These are phyloP conservation scores for Serendipita sp. DNA, from an alignment of 768 basidiomycete species.

Conservation along the genomic window DNA sequence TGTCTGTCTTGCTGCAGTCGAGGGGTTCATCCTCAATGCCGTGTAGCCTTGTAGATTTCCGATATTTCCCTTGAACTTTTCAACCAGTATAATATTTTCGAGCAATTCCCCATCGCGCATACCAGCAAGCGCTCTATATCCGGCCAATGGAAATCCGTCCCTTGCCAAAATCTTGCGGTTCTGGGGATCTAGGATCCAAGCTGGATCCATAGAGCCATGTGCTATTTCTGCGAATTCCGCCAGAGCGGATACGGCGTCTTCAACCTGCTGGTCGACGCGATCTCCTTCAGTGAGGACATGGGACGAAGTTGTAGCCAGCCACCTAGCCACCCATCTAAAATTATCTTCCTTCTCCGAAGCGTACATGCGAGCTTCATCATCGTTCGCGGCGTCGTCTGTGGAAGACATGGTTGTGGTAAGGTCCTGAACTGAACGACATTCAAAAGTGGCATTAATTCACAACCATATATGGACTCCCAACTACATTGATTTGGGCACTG, in stretches of 20 bases:
- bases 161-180: conserved; percentile 18
- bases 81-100: conserved; percentile 21
- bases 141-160: conserved; percentile 34
- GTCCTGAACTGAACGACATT: too few species aligned
- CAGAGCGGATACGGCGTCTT: conserved; percentile 23
- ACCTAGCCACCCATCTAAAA: conserved; percentile 37
- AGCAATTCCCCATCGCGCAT: conserved; percentile 14
- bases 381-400: neutral
- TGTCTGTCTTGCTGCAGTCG: neutral
- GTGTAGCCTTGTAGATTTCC: conserved; percentile 32
- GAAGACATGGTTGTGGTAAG: neutral
- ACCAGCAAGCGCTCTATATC: conserved; percentile 21
- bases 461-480: too few species aligned
- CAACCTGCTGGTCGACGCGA: conserved; percentile 22
- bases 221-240: conserved; percentile 43
- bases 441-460: too few species aligned
- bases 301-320: conserved; percentile 31
- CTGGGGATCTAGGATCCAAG: conserved; percentile 22
- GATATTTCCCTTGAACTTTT: conserved; percentile 25
- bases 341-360: conserved; percentile 31
- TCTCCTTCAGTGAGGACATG: conserved; percentile 22
- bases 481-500: too few species aligned
- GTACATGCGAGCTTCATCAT: neutral
- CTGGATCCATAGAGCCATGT: conserved; percentile 28
- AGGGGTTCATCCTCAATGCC: conserved; percentile 22